Evolutionary conservation across 31 red algal genomes (phyloP).

Genomic region (Endocladia muricata): DNA sequence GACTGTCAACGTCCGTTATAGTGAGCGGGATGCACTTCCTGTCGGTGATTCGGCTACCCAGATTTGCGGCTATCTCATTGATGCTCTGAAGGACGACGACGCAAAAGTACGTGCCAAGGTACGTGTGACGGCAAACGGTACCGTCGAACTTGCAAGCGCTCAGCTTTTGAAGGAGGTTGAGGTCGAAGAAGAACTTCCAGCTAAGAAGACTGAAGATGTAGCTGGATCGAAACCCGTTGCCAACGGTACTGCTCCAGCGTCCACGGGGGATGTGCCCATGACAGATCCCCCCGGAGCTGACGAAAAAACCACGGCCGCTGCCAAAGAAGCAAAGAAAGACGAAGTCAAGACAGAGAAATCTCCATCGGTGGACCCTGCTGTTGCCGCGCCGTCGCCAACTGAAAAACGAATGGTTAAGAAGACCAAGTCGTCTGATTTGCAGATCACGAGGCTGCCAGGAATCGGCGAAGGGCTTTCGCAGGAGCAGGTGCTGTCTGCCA

Average conservation of each 20-base stretch:
- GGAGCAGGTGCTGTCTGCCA: slow-evolving; percentile 23
- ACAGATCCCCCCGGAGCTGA: not conserved
- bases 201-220: slow-evolving; percentile 6
- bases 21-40: slow-evolving; percentile 15
- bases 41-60: slow-evolving; percentile 27
- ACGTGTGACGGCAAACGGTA: slow-evolving; percentile 70
- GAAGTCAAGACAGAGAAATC: not conserved
- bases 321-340: not conserved
- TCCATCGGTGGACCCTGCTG: not conserved
- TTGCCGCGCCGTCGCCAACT: slow-evolving; percentile 14
- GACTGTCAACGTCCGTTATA: slow-evolving; percentile 60
- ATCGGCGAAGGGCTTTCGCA: slow-evolving; percentile 27
- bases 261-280: not conserved
- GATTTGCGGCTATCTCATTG: slow-evolving; percentile 43
- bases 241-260: slow-evolving; percentile 19
- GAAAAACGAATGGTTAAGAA: slow-evolving; percentile 70
- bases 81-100: slow-evolving; percentile 54
- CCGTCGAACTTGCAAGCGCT: slow-evolving; percentile 64
- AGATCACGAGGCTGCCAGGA: slow-evolving; percentile 19
- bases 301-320: not conserved
- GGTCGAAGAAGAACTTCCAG: slow-evolving; percentile 60
- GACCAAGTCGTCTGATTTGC: slow-evolving; percentile 54
- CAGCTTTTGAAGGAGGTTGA: slow-evolving; percentile 83
- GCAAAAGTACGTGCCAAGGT: slow-evolving; percentile 75
- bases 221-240: not conserved